Evolutionary conservation across 2,329 filamentous ascomycete species (phyloP), one percentile per base, ranked within the genome.

Genomic region (Cladosporium sp.): DNA sequence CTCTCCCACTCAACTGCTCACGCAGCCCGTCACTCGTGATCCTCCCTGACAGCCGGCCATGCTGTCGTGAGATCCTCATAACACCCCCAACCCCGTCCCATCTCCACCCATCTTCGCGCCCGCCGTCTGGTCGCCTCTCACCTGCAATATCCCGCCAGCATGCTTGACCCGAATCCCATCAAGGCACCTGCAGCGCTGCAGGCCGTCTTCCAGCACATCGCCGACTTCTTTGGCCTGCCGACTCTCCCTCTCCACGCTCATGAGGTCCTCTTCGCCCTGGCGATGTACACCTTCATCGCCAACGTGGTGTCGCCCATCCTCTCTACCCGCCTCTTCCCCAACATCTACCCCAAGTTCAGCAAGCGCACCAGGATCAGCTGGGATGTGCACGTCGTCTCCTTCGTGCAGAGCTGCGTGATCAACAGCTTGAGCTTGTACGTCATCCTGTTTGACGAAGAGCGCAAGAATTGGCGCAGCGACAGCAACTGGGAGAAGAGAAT

Each of bases 311-410:
- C 92, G 61, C 92, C 92, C 7, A 74, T 82, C 49, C 64, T 93
- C 41, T 93, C 90, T 38, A 82, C 79, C 55, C 74, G 81, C 65
- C 76, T 92, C 67, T 88, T 90, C 69, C 87, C 90, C 21, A 75
- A 82, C 55, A 83, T 86, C 71, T 95, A 95, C 80, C 76, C 81
- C 36, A 78, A 79, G 58, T 84, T 92, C 71, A 86, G 87, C 59
- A 80, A 82, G 30, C 84, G 85, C 65, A 91, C 90, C 65, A 86
- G 85, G 75, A 82, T 92, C 68, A 95, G 91, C 82, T 95, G 92
- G 92, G 88, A 96, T 77, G 89, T 92, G 28, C 92, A 94, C 76
- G 88, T 94, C 65, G 92, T 95, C 36, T 93, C 90, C n/a, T 85
- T 95, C 71, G 83, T 92, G 65, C 92, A 96, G 83, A 90, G 88